Percentiles rank a stretch among this genome's conserved stretches.
These are phyloP conservation scores for Trifolium dubium DNA, from an alignment of 306 rosid genomes.

Conservation along the genomic window DNA sequence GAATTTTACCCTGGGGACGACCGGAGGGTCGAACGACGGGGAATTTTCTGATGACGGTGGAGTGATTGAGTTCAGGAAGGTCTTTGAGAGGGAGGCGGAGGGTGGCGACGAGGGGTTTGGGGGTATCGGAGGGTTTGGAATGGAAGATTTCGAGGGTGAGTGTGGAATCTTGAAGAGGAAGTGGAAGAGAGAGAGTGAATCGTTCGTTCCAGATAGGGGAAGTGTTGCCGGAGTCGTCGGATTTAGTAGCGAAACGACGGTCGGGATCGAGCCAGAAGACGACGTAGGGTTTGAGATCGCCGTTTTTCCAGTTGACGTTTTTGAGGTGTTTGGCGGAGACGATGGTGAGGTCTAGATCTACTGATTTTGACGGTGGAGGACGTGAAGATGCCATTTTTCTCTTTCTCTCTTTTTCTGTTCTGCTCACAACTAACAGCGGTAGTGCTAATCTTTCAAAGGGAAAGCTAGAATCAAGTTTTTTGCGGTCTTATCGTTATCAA, in stretches of 20 bases:
- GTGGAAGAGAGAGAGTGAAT: slow-evolving; percentile 68
- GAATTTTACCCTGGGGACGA: slow-evolving; percentile 84
- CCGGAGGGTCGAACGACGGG: slow-evolving; percentile 77
- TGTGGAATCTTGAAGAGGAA: slow-evolving; percentile 55
- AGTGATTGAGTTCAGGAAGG: slow-evolving; percentile 52
- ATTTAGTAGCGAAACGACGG: slow-evolving; percentile 82
- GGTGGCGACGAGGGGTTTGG: slow-evolving; percentile 81
- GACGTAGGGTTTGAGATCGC: slow-evolving; percentile 81
- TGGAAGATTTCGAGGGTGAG: slow-evolving; percentile 89
- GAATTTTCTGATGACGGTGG: slow-evolving; percentile 54
- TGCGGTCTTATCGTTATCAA: too few relatives aligned
- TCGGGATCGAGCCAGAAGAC: slow-evolving; percentile 85
- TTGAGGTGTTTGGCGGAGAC: slow-evolving; percentile 87
- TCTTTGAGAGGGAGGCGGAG: slow-evolving; percentile 65
- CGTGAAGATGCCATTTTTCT: slow-evolving; percentile 67
- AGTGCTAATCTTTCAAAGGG: too few relatives aligned
- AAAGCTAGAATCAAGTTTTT: too few relatives aligned
- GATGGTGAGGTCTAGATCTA: slow-evolving; percentile 79
- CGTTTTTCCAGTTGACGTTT: slow-evolving; percentile 89
- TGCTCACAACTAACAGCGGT: background rate
- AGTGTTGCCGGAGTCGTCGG: slow-evolving; percentile 80
- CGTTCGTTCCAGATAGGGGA: slow-evolving; percentile 90
- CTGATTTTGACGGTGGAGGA: slow-evolving; percentile 67
- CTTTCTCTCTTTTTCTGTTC: background rate
- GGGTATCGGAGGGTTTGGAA: slow-evolving; percentile 84